These are phyloP conservation scores for Radiomyces spectabilis DNA, from an alignment of 192 early-diverging fungal genomes.

Conservation along the genomic window DNA sequence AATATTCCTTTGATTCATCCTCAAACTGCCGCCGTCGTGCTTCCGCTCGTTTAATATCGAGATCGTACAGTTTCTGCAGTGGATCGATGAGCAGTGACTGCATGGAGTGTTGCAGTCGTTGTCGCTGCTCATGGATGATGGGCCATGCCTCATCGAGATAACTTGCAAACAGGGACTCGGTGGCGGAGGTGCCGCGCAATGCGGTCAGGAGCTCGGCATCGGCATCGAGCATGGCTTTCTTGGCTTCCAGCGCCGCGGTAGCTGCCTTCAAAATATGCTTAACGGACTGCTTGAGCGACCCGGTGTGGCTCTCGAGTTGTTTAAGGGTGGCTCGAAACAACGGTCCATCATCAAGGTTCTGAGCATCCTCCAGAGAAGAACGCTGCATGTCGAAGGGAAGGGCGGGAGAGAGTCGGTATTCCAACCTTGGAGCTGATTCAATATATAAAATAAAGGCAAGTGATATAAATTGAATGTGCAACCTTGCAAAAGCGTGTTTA, in stretches of 20 bases:
- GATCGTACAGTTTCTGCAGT: conserved; percentile 41
- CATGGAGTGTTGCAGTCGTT: conserved; percentile 9
- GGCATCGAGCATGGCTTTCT: conserved; percentile 33
- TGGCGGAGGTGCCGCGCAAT: conserved; percentile 28
- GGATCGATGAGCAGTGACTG: conserved; percentile 36
- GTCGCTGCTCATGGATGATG: background rate
- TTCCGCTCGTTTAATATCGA: conserved; percentile 54
- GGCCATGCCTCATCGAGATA: conserved; percentile 3
- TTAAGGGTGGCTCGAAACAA: conserved; percentile 50
- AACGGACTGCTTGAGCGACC: conserved; percentile 33
- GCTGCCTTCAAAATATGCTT: conserved; percentile 48
- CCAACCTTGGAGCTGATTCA: no score
- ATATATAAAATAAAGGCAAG: no score
- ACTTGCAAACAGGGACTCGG: conserved; percentile 15
- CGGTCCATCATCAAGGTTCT: conserved; percentile 53
- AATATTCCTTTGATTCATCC: conserved; percentile 23
- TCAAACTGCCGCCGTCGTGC: conserved; percentile 42
- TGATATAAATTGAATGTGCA: no score
- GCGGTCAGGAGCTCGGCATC: conserved; percentile 37
- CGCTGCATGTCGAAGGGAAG: background rate
- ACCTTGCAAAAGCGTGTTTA: no score
- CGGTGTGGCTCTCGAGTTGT: conserved; percentile 46
- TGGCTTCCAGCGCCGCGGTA: conserved; percentile 31
- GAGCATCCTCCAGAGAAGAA: conserved; percentile 1
- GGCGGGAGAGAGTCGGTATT: background rate